phyloP scores from a whole-genome alignment of 768 basidiomycete species.

The Suillus fuscotomentosus region DNA sequence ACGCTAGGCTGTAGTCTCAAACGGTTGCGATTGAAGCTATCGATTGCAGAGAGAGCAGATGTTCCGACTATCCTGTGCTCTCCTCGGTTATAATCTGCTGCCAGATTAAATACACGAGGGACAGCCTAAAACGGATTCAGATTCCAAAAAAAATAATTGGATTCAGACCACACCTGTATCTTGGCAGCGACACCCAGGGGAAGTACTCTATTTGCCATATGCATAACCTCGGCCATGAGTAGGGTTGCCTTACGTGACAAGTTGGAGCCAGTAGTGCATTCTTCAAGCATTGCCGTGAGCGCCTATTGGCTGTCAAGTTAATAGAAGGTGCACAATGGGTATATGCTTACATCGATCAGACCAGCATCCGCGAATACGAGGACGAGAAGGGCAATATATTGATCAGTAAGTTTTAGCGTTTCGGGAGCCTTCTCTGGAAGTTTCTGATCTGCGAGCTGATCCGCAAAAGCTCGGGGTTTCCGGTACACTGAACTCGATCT shows the following conservation, averaged over 20 bases:
- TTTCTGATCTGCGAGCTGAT: constrained; percentile 33
- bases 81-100: constrained; percentile 75
- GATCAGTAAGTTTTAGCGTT: constrained; percentile 83
- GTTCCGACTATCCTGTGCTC: constrained; percentile 82
- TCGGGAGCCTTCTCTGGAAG: constrained; percentile 47
- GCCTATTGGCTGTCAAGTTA: constrained; percentile 48
- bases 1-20: constrained; percentile 62
- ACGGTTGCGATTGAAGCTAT: constrained; percentile 91
- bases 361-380: constrained; percentile 86
- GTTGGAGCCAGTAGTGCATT: constrained; percentile 66
- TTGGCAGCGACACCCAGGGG: constrained; percentile 79
- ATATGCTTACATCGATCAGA: constrained; percentile 70
- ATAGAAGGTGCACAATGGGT: not conserved
- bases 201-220: constrained; percentile 83
- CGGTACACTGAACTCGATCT: constrained; percentile 57
- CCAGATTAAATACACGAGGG: constrained; percentile 81
- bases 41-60: constrained; percentile 81
- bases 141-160: not conserved
- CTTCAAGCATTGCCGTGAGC: constrained; percentile 81
- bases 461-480: constrained; percentile 42
- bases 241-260: constrained; percentile 89
- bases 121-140: constrained; percentile 55
- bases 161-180: constrained; percentile 62
- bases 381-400: constrained; percentile 85
- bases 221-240: constrained; percentile 87